These are phyloP conservation scores for Rhytidiadelphus loreus DNA, from an alignment of 225 moss, liverwort and hornwort species.

Conservation along the genomic window DNA sequence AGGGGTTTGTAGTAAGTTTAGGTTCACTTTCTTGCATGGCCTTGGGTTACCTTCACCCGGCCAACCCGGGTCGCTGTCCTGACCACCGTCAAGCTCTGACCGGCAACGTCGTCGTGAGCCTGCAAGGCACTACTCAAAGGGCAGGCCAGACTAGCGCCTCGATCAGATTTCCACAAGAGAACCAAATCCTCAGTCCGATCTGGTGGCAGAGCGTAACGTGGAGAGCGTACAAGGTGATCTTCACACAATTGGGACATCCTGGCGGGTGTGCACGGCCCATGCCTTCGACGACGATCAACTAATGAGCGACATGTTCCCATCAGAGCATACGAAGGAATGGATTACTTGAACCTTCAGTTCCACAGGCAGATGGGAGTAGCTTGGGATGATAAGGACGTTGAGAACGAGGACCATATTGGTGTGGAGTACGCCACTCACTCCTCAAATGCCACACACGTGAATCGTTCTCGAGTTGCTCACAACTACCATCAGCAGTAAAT, in stretches of 20 bases:
- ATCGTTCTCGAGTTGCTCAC: background rate
- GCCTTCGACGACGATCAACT: background rate
- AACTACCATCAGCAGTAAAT: background rate
- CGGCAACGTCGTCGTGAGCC: conserved; percentile 1
- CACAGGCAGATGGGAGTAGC: background rate
- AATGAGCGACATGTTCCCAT: background rate
- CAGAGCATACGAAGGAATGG: background rate
- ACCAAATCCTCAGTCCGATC: background rate
- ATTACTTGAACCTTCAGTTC: background rate
- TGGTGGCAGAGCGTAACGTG: conserved; percentile 4
- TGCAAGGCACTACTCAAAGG: background rate
- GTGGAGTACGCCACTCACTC: background rate
- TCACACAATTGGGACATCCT: conserved; percentile 1
- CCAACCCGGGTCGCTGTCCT: background rate
- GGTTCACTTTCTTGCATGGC: background rate
- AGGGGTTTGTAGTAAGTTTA: background rate
- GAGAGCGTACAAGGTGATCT: background rate
- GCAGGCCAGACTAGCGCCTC: background rate
- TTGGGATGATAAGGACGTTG: background rate
- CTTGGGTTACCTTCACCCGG: background rate
- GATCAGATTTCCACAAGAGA: background rate
- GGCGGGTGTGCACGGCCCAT: background rate
- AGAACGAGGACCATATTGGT: background rate
- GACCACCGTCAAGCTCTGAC: conserved; percentile 7
- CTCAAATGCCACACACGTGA: background rate